Evolutionary conservation across 1,284 basidiomycete genomes (phyloP).

Genomic region (Apiotrichum veenhuisii): DNA sequence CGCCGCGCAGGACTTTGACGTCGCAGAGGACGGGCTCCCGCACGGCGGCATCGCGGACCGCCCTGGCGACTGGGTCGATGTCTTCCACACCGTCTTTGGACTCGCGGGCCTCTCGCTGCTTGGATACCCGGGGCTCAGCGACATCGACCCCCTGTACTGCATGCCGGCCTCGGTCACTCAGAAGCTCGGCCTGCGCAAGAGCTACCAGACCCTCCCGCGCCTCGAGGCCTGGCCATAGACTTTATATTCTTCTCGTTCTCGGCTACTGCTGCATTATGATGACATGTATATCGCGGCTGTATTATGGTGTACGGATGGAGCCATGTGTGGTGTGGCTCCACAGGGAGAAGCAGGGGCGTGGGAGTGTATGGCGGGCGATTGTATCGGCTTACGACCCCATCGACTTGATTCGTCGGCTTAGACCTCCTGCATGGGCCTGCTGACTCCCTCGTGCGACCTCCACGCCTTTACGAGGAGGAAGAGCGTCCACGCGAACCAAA

Average conservation of each 20-base stretch:
- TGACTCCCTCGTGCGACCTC: no score
- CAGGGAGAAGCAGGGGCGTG: no score
- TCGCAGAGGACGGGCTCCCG: background rate
- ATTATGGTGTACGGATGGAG: no score
- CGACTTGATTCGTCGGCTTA: background rate
- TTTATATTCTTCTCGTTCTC: no score
- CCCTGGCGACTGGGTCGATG: constrained; percentile 88
- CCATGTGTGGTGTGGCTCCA: no score
- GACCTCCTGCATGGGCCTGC: background rate
- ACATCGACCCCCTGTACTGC: constrained; percentile 92
- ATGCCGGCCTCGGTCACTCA: constrained; percentile 81
- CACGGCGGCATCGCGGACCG: constrained; percentile 90
- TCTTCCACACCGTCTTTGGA: constrained; percentile 94
- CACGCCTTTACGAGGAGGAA: background rate
- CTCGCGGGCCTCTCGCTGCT: constrained; percentile 84
- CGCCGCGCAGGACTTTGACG: constrained; percentile 81
- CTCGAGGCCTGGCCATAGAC: constrained; percentile 18
- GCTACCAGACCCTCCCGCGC: constrained; percentile 36
- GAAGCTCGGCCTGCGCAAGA: constrained; percentile 56
- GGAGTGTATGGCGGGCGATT: background rate
- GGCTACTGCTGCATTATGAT: constrained; percentile 6
- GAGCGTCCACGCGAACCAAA: background rate
- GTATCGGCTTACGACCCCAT: background rate
- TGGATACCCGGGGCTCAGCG: constrained; percentile 76
- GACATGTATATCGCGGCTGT: constrained; percentile 1